Conservation (phyloP, 176 grass and related monocot species). For the Urochloa ruziziensis region DNA sequence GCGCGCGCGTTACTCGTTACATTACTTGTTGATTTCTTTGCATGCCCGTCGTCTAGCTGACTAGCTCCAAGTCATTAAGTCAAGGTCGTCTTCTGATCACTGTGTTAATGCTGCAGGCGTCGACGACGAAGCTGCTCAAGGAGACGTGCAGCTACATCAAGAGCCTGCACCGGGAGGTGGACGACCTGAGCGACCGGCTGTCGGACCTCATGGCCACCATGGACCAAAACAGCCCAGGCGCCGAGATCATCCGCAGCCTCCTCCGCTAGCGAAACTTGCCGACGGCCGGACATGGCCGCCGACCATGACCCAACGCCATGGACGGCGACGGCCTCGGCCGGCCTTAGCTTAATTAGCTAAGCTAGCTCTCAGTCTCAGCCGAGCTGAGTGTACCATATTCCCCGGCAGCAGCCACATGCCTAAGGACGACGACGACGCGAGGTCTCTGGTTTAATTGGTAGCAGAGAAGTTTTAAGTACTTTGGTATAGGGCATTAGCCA, state of each 20-base stretch:
- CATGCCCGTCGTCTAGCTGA: neutral
- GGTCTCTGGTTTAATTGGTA: slow-evolving; percentile 13
- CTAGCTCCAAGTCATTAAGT: neutral
- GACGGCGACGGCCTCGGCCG: neutral
- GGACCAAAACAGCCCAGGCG: slow-evolving; percentile 60
- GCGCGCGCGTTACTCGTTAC: no score
- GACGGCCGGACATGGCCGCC: neutral
- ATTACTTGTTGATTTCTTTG: no score
- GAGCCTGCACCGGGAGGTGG: slow-evolving; percentile 70
- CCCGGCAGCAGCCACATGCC: neutral
- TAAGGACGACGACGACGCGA: neutral
- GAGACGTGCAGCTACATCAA: slow-evolving; percentile 85
- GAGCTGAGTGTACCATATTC: slow-evolving; percentile 3
- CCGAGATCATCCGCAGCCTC: slow-evolving; percentile 70
- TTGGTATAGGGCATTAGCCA: slow-evolving; percentile 22
- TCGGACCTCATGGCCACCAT: slow-evolving; percentile 58
- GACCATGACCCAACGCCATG: neutral
- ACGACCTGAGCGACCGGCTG: slow-evolving; percentile 71
- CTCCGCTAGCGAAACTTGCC: slow-evolving; percentile 36
- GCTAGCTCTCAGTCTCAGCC: neutral
- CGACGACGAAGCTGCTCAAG: slow-evolving; percentile 68
- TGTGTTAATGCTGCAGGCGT: slow-evolving; percentile 27
- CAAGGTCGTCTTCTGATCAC: neutral
- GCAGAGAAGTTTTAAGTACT: neutral
- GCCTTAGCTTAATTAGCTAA: neutral